Base-by-base conservation (phyloP, 2,329 filamentous ascomycete genomes). In the Trichoderma sp. region DNA sequence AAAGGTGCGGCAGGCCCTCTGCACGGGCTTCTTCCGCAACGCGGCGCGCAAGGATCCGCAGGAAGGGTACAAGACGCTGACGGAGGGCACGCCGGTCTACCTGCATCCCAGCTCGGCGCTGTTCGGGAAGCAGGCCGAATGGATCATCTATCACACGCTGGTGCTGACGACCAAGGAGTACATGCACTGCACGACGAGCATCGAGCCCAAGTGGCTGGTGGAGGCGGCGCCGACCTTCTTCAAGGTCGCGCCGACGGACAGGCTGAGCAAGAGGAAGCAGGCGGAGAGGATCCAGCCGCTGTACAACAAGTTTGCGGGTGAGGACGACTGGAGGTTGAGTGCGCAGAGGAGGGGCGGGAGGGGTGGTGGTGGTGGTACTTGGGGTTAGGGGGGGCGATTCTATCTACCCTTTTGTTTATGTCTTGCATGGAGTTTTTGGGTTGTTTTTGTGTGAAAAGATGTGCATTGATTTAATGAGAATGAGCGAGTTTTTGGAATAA, bases 151-250 rank as follows among this genome's bases (percentile, higher is more conserved):
- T 75, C 90, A 97, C 74, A 89, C 88, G 61, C 82, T 99, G 21
- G 92, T 98, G 7, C 84, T 98, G 71, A 99, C 95, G 26, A 96
- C 91, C 26, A 94, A 96, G 80, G 95, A 99, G 79, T 99, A 98
- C 78, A 98, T 99, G 95, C 93, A 97, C 73, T 91, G 87, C 74
- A 95, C 93, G 15, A 97, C 92, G 3, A 86, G 86, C 4, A 98
- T 99, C 72, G 95, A 99, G 78, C 94, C 95, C 9, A 97, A 96
- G 74, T 90, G 88, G 88, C 85, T 99, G 24, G 93, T 98, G 1
- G 93, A 97, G 72, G 94, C 93, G 14, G 95, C 96, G n/a, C 95
- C 96, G 10, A 97, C 93, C 0, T 99, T 98, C 81, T 99, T 98
- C 87, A 97, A 96, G 84, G 92, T 98, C 5, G 94, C 95, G 19